Conservation (phyloP, 139 green algal genomes). For the Picocystis salinarum region DNA sequence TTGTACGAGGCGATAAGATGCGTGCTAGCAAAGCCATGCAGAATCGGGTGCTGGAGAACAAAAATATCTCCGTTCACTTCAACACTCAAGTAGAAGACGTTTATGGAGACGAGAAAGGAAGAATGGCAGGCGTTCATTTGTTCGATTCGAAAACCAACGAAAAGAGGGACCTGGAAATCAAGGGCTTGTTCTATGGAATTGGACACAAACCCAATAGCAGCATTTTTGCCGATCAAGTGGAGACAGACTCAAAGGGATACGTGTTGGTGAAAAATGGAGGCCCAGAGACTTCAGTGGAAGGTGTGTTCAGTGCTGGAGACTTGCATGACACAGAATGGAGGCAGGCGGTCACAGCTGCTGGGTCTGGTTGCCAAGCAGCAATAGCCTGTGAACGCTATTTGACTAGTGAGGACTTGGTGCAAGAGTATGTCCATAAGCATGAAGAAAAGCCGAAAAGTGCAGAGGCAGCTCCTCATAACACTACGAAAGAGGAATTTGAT, state of each 20-base stretch:
- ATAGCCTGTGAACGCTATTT: slow-evolving; percentile 85
- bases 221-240: slow-evolving; percentile 25
- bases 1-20: slow-evolving; percentile 63
- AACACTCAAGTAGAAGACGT: slow-evolving; percentile 62
- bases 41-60: slow-evolving; percentile 15
- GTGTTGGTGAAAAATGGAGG: slow-evolving; percentile 40
- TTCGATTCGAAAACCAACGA: slow-evolving; percentile 8
- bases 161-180: slow-evolving; percentile 36
- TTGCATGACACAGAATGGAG: slow-evolving; percentile 77
- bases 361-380: slow-evolving; percentile 83
- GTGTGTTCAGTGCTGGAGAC: slow-evolving; percentile 83
- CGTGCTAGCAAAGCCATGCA: slow-evolving; percentile 77
- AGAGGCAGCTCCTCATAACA: too few relatives aligned
- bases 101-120: slow-evolving; percentile 27
- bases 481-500: slow-evolving; percentile 23
- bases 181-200: slow-evolving; percentile 95
- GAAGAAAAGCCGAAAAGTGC: too few relatives aligned
- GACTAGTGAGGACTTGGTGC: slow-evolving; percentile 24
- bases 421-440: neutral
- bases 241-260: slow-evolving; percentile 79
- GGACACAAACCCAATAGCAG: slow-evolving; percentile 84
- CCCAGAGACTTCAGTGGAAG: slow-evolving; percentile 44
- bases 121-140: slow-evolving; percentile 10
- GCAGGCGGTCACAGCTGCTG: slow-evolving; percentile 89
- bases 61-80: slow-evolving; percentile 46